Conservation (phyloP, 2,329 filamentous ascomycete genomes). For the Fusarium duplospermum region DNA sequence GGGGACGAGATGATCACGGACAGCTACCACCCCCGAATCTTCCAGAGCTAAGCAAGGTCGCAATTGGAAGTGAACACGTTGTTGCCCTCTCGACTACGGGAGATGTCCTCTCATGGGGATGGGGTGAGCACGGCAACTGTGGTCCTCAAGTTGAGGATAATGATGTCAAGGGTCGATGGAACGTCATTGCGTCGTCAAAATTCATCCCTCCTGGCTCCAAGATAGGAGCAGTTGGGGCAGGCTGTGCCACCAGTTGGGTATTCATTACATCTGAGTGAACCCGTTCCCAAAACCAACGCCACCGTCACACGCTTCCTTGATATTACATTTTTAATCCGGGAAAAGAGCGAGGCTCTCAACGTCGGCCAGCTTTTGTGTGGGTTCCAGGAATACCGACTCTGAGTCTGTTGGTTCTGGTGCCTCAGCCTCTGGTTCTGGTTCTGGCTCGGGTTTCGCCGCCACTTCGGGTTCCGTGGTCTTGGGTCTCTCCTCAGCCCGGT, state of each 20-base stretch:
- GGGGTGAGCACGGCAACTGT: conserved; percentile 98
- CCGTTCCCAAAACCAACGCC: conserved; percentile 13
- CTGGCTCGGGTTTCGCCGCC: conserved; percentile 2
- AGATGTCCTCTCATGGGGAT: conserved; percentile 87
- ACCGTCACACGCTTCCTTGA: not conserved
- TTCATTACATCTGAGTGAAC: conserved; percentile 42
- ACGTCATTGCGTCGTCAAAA: conserved; percentile 70
- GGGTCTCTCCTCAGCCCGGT: conserved; percentile 49
- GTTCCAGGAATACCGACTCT: conserved; percentile 63
- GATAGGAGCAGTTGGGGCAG: conserved; percentile 77
- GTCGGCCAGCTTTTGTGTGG: conserved; percentile 80
- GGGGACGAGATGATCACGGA: conserved; percentile 88
- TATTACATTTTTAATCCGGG: conserved; percentile 46
- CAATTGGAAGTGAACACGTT: conserved; percentile 91
- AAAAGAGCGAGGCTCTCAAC: conserved; percentile 63
- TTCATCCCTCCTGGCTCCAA: conserved; percentile 62
- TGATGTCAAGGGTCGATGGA: conserved; percentile 77
- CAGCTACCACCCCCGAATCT: conserved; percentile 76
- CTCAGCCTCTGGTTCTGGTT: conserved; percentile 4
- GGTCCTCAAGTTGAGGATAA: conserved; percentile 73
- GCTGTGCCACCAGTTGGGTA: conserved; percentile 91
- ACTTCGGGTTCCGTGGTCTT: conserved; percentile 17
- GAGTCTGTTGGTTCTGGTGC: conserved; percentile 40
- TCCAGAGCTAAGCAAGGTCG: conserved; percentile 71
- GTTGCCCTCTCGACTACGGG: conserved; percentile 74